A percentile compares a stretch with the other conserved stretches of the same genome.
Conservation (phyloP, 768 basidiomycete species). For the Nidularia sp. region DNA sequence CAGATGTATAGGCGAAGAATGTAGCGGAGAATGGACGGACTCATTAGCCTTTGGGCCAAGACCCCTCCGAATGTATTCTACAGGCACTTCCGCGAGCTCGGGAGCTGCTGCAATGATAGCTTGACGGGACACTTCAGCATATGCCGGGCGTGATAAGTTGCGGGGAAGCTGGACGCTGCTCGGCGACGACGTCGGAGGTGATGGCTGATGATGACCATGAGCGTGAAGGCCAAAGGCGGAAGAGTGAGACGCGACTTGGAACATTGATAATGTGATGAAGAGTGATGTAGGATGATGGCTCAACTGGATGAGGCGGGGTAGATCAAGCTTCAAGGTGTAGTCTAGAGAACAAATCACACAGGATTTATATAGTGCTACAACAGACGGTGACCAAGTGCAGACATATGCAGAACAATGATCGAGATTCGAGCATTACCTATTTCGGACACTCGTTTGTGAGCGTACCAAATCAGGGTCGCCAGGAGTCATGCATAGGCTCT, state of each 20-base stretch:
- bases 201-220: constrained; percentile 28
- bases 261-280: constrained; percentile 23
- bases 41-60: constrained; percentile 42
- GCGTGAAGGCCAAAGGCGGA: constrained; percentile 32
- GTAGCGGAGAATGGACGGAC: constrained; percentile 24
- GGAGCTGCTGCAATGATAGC: constrained; percentile 65
- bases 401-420: constrained; percentile 22
- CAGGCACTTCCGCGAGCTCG: constrained; percentile 57
- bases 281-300: constrained; percentile 1
- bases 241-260: constrained; percentile 45
- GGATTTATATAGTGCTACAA: constrained; percentile 5
- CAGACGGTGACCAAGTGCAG: neutral
- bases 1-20: constrained; percentile 9
- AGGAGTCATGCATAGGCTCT: constrained; percentile 12
- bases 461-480: constrained; percentile 17
- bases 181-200: constrained; percentile 8
- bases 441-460: constrained; percentile 36
- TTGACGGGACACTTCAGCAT: constrained; percentile 51
- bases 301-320: neutral
- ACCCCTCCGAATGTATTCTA: constrained; percentile 65
- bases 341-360: neutral
- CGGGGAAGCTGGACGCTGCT: constrained; percentile 65
- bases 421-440: constrained; percentile 24
- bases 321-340: constrained; percentile 6
- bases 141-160: constrained; percentile 59